phyloP scores from a whole-genome alignment of 169 alveolate species.

The Amoebophrya sp. region DNA sequence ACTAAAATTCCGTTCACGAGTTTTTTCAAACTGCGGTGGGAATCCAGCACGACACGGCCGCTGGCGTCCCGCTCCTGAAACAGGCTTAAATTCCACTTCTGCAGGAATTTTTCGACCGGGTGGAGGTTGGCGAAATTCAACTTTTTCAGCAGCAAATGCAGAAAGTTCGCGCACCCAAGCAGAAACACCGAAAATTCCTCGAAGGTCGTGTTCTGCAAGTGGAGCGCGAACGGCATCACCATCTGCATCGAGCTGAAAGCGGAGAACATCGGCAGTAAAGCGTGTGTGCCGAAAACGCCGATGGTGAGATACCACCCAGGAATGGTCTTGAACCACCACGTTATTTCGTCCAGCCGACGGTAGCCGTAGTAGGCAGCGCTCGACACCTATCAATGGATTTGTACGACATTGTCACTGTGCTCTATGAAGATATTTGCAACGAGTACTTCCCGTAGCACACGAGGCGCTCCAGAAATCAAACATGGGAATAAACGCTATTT shows the following conservation, averaged over 20 bases:
- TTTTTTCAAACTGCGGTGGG: not conserved
- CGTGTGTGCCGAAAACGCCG: not conserved
- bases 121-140: not conserved
- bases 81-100: not conserved
- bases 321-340: not conserved
- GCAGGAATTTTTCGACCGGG: not conserved
- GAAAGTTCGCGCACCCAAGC: not conserved
- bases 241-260: not conserved
- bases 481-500: no score
- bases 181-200: not conserved
- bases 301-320: not conserved
- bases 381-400: no score
- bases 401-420: no score
- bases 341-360: not conserved
- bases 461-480: no score
- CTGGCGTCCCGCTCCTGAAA: not conserved
- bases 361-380: no score
- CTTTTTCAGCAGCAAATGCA: not conserved
- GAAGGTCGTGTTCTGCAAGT: not conserved
- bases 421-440: no score
- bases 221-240: not conserved
- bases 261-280: not conserved
- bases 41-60: not conserved
- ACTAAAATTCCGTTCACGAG: not conserved
- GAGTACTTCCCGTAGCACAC: no score